A percentile compares a stretch with the other conserved stretches of the same genome.
Evolutionary conservation across 1,139 yeast species (phyloP).

Genomic region (Debaryomyces subglobosus): DNA sequence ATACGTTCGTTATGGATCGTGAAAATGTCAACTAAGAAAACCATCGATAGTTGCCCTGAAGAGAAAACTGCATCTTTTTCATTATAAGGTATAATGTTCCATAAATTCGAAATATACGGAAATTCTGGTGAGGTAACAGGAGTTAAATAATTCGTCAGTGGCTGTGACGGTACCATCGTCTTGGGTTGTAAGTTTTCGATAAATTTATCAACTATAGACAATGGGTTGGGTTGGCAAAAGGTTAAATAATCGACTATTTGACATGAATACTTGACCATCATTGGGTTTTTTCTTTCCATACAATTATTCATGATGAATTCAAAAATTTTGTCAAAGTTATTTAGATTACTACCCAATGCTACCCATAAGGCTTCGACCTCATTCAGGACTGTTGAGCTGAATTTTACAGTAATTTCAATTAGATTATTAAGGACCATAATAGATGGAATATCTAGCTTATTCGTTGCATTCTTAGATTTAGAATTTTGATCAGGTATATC

Average conservation of each 20-base stretch:
- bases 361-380: slow-evolving; percentile 97
- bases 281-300: slow-evolving; percentile 68
- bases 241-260: slow-evolving; percentile 80
- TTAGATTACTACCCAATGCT: slow-evolving; percentile 73
- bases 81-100: slow-evolving; percentile 56
- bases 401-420: slow-evolving; percentile 81
- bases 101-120: slow-evolving; percentile 78
- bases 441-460: slow-evolving; percentile 50
- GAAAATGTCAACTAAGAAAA: slow-evolving; percentile 79
- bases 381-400: slow-evolving; percentile 71
- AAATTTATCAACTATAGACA: slow-evolving; percentile 63
- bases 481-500: slow-evolving; percentile 10
- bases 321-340: slow-evolving; percentile 71
- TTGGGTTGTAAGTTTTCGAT: slow-evolving; percentile 76
- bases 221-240: slow-evolving; percentile 58
- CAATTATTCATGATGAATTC: slow-evolving; percentile 73
- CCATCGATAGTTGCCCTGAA: slow-evolving; percentile 81
- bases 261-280: slow-evolving; percentile 76
- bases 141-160: slow-evolving; percentile 15
- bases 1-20: slow-evolving; percentile 62
- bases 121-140: slow-evolving; percentile 23
- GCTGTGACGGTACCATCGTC: slow-evolving; percentile 78
- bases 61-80: slow-evolving; percentile 82
- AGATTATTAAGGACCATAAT: slow-evolving; percentile 81
- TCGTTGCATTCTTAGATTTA: slow-evolving; percentile 10